Conservation (phyloP, 257 asterid species). For the Jacaranda mimosifolia region DNA sequence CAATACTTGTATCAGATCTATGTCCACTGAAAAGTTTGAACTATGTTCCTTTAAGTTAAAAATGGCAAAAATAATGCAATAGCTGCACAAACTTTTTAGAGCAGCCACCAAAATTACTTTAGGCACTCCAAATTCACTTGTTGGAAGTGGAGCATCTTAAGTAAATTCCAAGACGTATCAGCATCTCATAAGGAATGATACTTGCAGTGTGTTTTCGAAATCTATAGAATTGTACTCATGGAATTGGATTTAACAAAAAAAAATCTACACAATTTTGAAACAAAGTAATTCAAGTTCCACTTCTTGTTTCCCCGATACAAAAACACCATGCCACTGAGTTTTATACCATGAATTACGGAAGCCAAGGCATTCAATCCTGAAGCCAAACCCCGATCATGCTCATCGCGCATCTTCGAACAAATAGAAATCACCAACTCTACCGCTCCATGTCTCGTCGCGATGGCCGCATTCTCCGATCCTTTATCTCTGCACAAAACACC, state of each 20-base stretch:
- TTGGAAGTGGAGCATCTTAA: conserved; percentile 15
- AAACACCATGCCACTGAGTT: background rate
- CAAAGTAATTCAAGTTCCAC: background rate
- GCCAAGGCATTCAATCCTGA: conserved; percentile 72
- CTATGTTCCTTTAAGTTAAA: background rate
- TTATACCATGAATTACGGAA: conserved; percentile 76
- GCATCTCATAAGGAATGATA: background rate
- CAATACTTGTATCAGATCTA: conserved; percentile 1
- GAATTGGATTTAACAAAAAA: conserved; percentile 3
- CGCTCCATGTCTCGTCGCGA: conserved; percentile 81
- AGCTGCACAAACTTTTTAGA: conserved; percentile 14
- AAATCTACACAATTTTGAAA: conserved; percentile 18
- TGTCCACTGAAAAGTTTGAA: conserved; percentile 11
- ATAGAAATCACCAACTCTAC: conserved; percentile 61
- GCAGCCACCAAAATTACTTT: background rate
- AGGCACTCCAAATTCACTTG: background rate
- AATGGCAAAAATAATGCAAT: background rate
- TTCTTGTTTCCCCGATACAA: background rate
- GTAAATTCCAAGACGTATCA: conserved; percentile 14
- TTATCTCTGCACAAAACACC: conserved; percentile 51
- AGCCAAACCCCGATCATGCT: conserved; percentile 53
- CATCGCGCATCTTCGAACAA: conserved; percentile 60
- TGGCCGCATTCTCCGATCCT: conserved; percentile 73
- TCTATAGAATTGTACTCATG: conserved; percentile 11
- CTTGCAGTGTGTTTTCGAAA: background rate